phyloP scores from a whole-genome alignment of 495 filamentous ascomycete genomes.

The Lasiosphaeriaceae sp. region DNA sequence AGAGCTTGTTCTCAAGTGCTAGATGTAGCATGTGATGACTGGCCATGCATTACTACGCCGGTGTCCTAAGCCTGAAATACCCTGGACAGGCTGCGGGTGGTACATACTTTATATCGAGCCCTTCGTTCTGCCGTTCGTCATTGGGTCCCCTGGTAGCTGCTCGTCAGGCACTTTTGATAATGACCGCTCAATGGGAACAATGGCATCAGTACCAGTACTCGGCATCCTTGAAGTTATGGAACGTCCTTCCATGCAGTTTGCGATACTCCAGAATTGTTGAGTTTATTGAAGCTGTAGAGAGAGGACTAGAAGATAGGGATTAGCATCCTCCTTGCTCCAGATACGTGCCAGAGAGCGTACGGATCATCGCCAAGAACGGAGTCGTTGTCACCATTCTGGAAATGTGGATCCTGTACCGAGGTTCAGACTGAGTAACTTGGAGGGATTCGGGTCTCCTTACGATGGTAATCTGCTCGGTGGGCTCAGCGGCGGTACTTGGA shows the following conservation, averaged over 20 bases:
- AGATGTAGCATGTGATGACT: constrained; percentile 34
- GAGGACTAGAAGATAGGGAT: no score
- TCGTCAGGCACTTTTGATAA: not conserved
- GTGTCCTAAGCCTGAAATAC: no score
- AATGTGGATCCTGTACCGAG: no score
- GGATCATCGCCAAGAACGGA: no score
- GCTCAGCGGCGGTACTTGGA: no score
- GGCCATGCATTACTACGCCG: no score
- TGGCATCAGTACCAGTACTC: constrained; percentile 29
- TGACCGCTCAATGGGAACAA: not conserved
- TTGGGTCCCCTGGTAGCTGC: constrained; percentile 27
- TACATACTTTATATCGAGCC: constrained; percentile 29
- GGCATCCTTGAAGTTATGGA: constrained; percentile 32
- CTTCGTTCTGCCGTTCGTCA: constrained; percentile 32
- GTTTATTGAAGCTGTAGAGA: constrained; percentile 41
- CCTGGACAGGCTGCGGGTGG: not conserved
- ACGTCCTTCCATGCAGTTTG: constrained; percentile 36
- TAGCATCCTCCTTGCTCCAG: no score
- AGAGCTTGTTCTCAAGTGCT: constrained; percentile 40
- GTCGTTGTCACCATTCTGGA: no score
- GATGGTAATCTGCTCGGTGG: no score
- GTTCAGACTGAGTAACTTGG: no score
- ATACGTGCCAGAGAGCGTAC: no score
- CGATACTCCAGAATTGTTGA: constrained; percentile 43
- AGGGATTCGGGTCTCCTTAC: no score